Base-by-base conservation (phyloP, 345 rosid species). In the Brassica cretica region DNA sequence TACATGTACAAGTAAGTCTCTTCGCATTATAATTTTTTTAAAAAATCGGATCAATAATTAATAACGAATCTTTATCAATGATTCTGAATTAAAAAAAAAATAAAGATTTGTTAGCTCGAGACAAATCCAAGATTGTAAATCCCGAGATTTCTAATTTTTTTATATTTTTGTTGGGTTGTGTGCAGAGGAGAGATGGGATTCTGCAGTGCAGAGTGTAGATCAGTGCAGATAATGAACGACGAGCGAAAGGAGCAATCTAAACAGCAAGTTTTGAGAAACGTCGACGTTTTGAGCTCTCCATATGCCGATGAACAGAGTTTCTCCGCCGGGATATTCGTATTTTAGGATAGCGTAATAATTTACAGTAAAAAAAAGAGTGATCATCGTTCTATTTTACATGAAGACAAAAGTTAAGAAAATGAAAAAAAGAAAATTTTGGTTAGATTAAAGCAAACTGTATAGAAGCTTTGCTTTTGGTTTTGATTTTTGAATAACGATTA, bases 181-280 rank as follows among this genome's bases (percentile, higher is more conserved):
- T 76, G 70, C 90, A 94, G 94, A 73, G 97, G 98, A 37, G 98
- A 94, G 83, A 91, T 86, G 68, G 98, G 85, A 15, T 94, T 90
- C 64, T 93, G 95, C 64, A 93, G 97, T 82, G 64, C 62, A 5
- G 97, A 90, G 71, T 94, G 98, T 69, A 80, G 96, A 64, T 87
- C 92, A 9, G 82, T 75, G 39, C 97, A 89, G 18, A 89, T 92
- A 67, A 81, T 66, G 83, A 82, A 75, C 29, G 94, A 94, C 27
- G 96, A 92, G 49, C 51, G 84, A 6, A 83, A 77, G 68, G 92
- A 89, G 71, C 84, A 80, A 82, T 87, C 90, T 75, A 79, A 37
- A 27, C 15, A 76, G 70, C 78, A 79, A 69, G 66, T 63, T 53
- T 16, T 66, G 9, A 82, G 88, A 70, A 81, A 84, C 49, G 87